Percentiles rank a stretch among this genome's conserved stretches.
phyloP scores from a whole-genome alignment of 2,329 filamentous ascomycete genomes.

The Sordariomycetes sp. region DNA sequence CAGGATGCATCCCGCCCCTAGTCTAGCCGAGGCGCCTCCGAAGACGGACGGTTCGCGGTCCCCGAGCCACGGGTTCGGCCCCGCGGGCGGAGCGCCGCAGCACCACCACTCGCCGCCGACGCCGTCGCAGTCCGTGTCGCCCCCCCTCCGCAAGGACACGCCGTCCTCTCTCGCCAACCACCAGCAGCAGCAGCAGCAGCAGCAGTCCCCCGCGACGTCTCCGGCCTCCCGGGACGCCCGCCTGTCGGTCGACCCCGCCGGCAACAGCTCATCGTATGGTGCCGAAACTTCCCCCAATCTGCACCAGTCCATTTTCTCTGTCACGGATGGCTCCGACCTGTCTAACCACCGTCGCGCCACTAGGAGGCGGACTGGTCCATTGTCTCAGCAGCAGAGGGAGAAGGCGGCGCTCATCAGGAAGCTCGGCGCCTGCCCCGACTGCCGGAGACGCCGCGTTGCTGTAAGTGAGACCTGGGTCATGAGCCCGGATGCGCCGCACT shows the following conservation, averaged over 20 bases:
- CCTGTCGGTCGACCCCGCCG: constrained; percentile 14
- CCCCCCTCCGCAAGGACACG: constrained; percentile 32
- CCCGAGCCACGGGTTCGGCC: constrained; percentile 8
- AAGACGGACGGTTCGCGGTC: constrained; percentile 13
- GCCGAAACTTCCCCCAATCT: constrained; percentile 36
- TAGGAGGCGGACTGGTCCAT: constrained; percentile 43
- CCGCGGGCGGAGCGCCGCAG: constrained; percentile 12
- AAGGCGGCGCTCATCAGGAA: constrained; percentile 47
- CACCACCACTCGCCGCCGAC: constrained; percentile 10
- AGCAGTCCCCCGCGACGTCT: constrained; percentile 28
- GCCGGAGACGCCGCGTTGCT: constrained; percentile 41
- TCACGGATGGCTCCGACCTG: constrained; percentile 40
- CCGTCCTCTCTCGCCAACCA: constrained; percentile 38
- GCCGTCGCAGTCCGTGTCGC: constrained; percentile 13
- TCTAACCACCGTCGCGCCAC: constrained; percentile 39
- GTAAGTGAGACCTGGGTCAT: constrained; percentile 26
- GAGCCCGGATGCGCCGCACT: neutral
- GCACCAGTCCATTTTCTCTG: constrained; percentile 38
- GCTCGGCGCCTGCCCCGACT: constrained; percentile 42
- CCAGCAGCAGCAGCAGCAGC: no score
- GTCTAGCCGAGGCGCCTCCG: constrained; percentile 18
- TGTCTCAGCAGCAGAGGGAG: constrained; percentile 44
- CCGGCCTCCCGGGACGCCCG: constrained; percentile 13
- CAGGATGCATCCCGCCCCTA: constrained; percentile 25
- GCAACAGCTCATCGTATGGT: constrained; percentile 10